These are phyloP conservation scores for Psilocybe mexicana DNA, from an alignment of 1,284 basidiomycete species.

Conservation along the genomic window DNA sequence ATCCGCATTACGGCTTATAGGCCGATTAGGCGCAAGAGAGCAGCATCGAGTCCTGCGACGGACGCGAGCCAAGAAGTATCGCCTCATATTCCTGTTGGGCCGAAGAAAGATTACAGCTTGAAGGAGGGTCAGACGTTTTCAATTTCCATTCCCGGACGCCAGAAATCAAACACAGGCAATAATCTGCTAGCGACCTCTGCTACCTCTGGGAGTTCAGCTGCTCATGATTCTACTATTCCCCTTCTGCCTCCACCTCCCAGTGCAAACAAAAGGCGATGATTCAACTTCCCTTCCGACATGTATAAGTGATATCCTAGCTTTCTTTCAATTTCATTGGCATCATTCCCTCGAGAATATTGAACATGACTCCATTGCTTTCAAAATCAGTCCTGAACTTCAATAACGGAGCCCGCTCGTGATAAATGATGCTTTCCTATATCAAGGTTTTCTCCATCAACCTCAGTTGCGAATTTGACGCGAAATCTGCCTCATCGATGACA, in stretches of 20 bases:
- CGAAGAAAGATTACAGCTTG: constrained; percentile 92
- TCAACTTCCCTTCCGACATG: not conserved
- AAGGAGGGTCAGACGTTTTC: constrained; percentile 97
- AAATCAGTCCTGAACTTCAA: too few relatives aligned
- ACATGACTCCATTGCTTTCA: too few relatives aligned
- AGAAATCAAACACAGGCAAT: constrained; percentile 34
- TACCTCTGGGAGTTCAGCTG: constrained; percentile 26
- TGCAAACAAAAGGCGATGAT: constrained; percentile 40
- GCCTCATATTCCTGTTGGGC: constrained; percentile 68
- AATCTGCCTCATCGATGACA: not conserved
- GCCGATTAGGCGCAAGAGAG: constrained; percentile 56
- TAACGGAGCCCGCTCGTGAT: too few relatives aligned
- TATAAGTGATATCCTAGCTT: not conserved
- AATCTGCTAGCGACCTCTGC: constrained; percentile 36
- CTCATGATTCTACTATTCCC: constrained; percentile 47
- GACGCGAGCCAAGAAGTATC: constrained; percentile 44
- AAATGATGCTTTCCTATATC: not conserved
- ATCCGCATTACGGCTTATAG: constrained; percentile 1
- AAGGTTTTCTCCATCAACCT: not conserved
- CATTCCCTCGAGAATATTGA: too few relatives aligned
- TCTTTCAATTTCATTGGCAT: not conserved
- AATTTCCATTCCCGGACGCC: constrained; percentile 83
- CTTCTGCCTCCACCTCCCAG: constrained; percentile 77
- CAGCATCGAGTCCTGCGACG: constrained; percentile 55
- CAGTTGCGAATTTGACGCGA: not conserved